Evolutionary conservation across 2,329 filamentous ascomycete genomes (phyloP), one percentile per base, ranked within the genome.

Genomic region (Sclerotiophoma versabilis): DNA sequence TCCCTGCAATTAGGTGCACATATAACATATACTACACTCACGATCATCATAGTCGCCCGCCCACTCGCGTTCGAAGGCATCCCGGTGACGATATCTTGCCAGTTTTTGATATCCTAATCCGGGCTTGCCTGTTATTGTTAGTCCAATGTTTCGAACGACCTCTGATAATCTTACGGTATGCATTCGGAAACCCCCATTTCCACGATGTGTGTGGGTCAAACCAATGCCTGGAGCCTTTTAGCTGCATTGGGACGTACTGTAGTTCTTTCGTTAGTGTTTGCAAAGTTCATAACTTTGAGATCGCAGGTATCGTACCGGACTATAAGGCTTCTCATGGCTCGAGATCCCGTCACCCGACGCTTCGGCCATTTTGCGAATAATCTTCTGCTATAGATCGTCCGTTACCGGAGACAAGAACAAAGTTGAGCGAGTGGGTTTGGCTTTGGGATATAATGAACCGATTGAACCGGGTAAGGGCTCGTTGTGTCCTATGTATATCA

Each of bases 11-110:
- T 20, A 26, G 10, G 11, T 25, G 17, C 17, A n/a, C n/a, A 19
- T 6, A 17, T 26, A 9, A 1, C 11, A 17, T 3, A 23, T 22
- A 9, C 2, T 14, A 17, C 8, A 37, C 50, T 43, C 11, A 54
- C 68, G 66, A 29, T 73, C 70, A 26, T 70, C 69, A 27, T 67
- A 66, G 32, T 71, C 60, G 2, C 66, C 63, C 2, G 56, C 46
- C 65, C 66, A 68, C 41, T 65, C 54, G 26, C 67, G 60, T 12
- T 67, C 63, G 22, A 70, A 66, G 19, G 57, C 45, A 44, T 70
- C 67, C 14, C 59, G 42, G 46, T 70, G 66, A 11, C 66, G 62
- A 46, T 68, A 38, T 4, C 57, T 53, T 6, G 50, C 53, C 6
- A 66, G 49, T 43, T 69, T 69, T 30, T 68, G 59, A 29, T 70